A percentile compares a stretch with the other conserved stretches of the same genome.
Conservation (phyloP, 257 asterid genomes). For the Capsicum chinense region DNA sequence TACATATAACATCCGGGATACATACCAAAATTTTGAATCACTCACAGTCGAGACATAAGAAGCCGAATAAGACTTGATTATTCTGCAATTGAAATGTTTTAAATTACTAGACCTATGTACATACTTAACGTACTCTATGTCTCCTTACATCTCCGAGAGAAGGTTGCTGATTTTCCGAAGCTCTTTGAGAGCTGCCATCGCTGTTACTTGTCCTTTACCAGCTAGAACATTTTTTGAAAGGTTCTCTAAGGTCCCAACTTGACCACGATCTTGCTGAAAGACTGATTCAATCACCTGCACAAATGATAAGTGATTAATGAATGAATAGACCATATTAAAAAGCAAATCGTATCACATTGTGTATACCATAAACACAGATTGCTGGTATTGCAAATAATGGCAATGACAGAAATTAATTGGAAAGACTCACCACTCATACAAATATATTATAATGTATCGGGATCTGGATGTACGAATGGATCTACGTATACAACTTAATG, state of each 20-base stretch:
- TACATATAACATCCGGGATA: constrained; percentile 19
- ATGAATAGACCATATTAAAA: not conserved
- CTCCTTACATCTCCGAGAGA: constrained; percentile 73
- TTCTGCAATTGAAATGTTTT: not conserved
- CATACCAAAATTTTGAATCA: constrained; percentile 24
- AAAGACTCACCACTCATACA: not conserved
- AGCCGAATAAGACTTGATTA: constrained; percentile 22
- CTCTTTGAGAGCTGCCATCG: constrained; percentile 82
- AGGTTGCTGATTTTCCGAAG: constrained; percentile 85
- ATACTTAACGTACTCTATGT: constrained; percentile 22
- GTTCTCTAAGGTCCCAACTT: constrained; percentile 46
- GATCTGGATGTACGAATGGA: not conserved
- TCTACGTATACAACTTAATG: not conserved
- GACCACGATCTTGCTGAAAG: constrained; percentile 66
- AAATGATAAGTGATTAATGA: not conserved
- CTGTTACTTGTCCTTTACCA: constrained; percentile 62
- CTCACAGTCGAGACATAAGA: constrained; percentile 30
- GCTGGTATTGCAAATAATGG: not conserved
- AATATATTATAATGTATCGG: not conserved
- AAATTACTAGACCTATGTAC: constrained; percentile 40
- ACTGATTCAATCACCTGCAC: constrained; percentile 79
- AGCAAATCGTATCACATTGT: not conserved
- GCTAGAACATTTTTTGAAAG: constrained; percentile 53
- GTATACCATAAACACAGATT: not conserved
- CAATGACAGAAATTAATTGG: not conserved